Conservation (phyloP, 2,329 filamentous ascomycete genomes). For the Aspergillus persii region DNA sequence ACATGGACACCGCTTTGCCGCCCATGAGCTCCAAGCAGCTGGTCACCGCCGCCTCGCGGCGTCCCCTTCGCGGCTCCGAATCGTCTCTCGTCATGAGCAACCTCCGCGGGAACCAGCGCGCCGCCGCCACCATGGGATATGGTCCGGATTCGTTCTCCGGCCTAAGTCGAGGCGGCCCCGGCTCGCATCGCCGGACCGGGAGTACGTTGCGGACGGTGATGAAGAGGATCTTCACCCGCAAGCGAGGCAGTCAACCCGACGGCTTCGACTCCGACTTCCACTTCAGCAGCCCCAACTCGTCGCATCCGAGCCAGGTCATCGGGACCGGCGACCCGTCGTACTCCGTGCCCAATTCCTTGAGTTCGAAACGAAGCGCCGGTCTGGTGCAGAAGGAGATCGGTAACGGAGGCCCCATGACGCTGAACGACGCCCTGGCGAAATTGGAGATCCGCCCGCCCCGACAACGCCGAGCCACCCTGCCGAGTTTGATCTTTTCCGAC, state of each 20-base stretch:
- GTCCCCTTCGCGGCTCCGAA: conserved; percentile 14
- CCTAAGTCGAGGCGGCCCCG: conserved; percentile 17
- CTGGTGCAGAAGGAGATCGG: conserved; percentile 17
- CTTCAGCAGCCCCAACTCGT: conserved; percentile 10
- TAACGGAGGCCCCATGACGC: conserved; percentile 15
- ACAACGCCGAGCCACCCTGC: conserved; percentile 44
- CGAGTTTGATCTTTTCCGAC: conserved; percentile 44
- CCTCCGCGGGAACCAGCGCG: conserved; percentile 12
- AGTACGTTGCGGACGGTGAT: conserved; percentile 45
- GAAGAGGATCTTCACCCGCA: conserved; percentile 44
- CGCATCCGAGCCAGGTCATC: conserved; percentile 6
- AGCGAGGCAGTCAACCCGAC: conserved; percentile 34
- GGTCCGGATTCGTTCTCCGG: conserved; percentile 24
- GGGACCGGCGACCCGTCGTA: conserved; percentile 19
- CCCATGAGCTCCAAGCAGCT: conserved; percentile 28
- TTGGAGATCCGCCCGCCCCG: conserved; percentile 23
- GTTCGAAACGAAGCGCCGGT: conserved; percentile 23
- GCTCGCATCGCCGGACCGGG: conserved; percentile 38
- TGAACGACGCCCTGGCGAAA: conserved; percentile 20
- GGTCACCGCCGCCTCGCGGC: conserved; percentile 13
- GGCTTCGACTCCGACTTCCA: conserved; percentile 28
- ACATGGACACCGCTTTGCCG: conserved; percentile 29
- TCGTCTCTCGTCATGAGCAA: conserved; percentile 14
- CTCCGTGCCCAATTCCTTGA: conserved; percentile 25
- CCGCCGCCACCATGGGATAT: conserved; percentile 16